Percentiles rank a stretch among this genome's conserved stretches.
Evolutionary conservation across 257 asterid species (phyloP).

Genomic region (Solanum chiquidenum): DNA sequence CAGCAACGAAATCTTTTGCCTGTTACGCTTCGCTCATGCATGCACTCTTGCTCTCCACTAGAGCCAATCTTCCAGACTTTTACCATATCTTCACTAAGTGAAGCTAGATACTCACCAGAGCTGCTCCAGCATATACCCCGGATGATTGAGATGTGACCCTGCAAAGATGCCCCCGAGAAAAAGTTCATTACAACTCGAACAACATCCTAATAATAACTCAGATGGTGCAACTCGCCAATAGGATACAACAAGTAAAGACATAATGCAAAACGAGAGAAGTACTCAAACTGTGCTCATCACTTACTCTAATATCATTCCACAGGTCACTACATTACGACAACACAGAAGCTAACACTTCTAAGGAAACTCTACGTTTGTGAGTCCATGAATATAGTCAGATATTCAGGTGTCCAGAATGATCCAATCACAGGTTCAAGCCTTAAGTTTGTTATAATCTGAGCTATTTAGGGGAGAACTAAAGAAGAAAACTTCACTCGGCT

Average conservation of each 20-base stretch:
- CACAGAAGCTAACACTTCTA: neutral
- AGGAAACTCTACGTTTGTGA: neutral
- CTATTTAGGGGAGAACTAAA: neutral
- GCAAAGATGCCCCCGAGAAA: neutral
- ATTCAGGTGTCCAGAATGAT: neutral
- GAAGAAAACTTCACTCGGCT: neutral
- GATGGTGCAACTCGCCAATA: neutral
- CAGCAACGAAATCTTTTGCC: constrained; percentile 22
- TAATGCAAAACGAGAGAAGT: neutral
- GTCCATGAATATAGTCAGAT: neutral
- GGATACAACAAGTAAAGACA: neutral
- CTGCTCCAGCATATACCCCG: constrained; percentile 26
- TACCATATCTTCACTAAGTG: constrained; percentile 23
- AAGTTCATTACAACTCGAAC: neutral
- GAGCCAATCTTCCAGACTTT: constrained; percentile 28
- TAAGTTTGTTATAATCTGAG: neutral
- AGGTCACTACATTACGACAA: neutral
- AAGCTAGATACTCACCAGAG: constrained; percentile 24
- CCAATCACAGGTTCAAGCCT: neutral
- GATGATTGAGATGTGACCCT: constrained; percentile 21
- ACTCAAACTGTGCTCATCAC: neutral
- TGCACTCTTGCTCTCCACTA: constrained; percentile 12
- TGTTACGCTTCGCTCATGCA: constrained; percentile 16
- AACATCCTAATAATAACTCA: neutral
- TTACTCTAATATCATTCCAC: neutral